Evolutionary conservation across 177 flowering plant species (phyloP).

Genomic region (Vitis hybrid): DNA sequence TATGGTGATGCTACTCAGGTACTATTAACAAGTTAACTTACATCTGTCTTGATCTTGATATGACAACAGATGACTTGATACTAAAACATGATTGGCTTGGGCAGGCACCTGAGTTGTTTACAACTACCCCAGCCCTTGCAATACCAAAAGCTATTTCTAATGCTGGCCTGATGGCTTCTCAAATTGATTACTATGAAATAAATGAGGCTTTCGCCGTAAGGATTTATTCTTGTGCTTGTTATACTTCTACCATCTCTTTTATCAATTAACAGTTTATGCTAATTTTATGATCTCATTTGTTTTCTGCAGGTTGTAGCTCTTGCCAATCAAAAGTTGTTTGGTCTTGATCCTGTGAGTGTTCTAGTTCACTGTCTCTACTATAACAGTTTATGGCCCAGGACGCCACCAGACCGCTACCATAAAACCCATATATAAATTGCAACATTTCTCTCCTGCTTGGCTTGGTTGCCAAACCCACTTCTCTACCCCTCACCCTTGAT

Average conservation of each 20-base stretch:
- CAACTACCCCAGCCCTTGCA: constrained; percentile 35
- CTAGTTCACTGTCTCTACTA: neutral
- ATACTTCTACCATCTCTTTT: too few relatives aligned
- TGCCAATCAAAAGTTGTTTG: constrained; percentile 81
- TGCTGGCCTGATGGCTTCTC: constrained; percentile 83
- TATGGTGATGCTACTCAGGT: constrained; percentile 98
- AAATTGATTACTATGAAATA: constrained; percentile 88
- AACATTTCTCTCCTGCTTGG: too few relatives aligned
- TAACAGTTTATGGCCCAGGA: too few relatives aligned
- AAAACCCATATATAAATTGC: too few relatives aligned
- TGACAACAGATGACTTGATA: neutral
- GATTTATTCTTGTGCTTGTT: constrained; percentile 5
- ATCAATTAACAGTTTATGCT: too few relatives aligned
- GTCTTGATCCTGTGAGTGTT: constrained; percentile 67
- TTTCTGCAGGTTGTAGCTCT: constrained; percentile 85
- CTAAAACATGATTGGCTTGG: constrained; percentile 13
- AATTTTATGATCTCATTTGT: too few relatives aligned
- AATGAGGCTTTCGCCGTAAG: constrained; percentile 96
- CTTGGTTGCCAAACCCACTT: too few relatives aligned
- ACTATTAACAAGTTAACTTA: neutral
- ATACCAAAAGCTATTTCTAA: constrained; percentile 77
- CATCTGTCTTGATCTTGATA: constrained; percentile 6
- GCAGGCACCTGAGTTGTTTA: constrained; percentile 92
- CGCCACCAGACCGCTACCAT: too few relatives aligned
- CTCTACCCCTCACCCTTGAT: too few relatives aligned